Evolutionary conservation across 2,329 filamentous ascomycete species (phyloP).

Genomic region (Fusarium sp.): DNA sequence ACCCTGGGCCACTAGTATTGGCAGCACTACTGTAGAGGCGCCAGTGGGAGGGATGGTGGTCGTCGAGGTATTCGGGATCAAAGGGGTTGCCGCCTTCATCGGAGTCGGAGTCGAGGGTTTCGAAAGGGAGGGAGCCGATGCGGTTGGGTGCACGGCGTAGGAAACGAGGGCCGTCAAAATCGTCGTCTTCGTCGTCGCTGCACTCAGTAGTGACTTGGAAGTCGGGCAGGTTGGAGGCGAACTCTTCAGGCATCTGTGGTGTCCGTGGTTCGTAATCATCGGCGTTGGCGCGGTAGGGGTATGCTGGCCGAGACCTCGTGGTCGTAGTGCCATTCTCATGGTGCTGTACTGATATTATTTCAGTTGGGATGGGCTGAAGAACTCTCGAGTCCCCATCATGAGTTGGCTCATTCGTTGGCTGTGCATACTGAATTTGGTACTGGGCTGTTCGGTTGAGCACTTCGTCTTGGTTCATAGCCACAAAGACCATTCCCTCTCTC

Average conservation of each 20-base stretch:
- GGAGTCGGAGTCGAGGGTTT: constrained; percentile 55
- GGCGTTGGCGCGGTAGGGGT: constrained; percentile 52
- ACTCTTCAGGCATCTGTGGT: constrained; percentile 67
- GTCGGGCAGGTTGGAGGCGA: constrained; percentile 57
- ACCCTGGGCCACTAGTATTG: constrained; percentile 20
- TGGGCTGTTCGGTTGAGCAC: constrained; percentile 76
- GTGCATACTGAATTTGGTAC: constrained; percentile 76
- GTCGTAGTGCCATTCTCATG: constrained; percentile 62
- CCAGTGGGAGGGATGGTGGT: constrained; percentile 40
- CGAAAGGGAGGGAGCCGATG: constrained; percentile 65
- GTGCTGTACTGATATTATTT: constrained; percentile 63
- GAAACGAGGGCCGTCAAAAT: constrained; percentile 36
- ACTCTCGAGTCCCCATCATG: constrained; percentile 31
- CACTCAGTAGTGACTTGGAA: constrained; percentile 68
- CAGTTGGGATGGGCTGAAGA: constrained; percentile 36
- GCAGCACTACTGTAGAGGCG: constrained; percentile 34
- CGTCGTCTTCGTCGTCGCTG: constrained; percentile 66
- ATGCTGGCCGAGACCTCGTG: constrained; percentile 56
- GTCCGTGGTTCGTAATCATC: constrained; percentile 58
- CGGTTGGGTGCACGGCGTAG: constrained; percentile 59
- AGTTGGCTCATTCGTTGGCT: constrained; percentile 28
- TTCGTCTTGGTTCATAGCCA: constrained; percentile 85
- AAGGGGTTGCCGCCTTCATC: constrained; percentile 45
- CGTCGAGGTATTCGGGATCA: constrained; percentile 42
- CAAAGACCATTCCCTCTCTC: constrained; percentile 90